phyloP scores from a whole-genome alignment of 352 stramenopile species.

The Thraustotheca clavata region DNA sequence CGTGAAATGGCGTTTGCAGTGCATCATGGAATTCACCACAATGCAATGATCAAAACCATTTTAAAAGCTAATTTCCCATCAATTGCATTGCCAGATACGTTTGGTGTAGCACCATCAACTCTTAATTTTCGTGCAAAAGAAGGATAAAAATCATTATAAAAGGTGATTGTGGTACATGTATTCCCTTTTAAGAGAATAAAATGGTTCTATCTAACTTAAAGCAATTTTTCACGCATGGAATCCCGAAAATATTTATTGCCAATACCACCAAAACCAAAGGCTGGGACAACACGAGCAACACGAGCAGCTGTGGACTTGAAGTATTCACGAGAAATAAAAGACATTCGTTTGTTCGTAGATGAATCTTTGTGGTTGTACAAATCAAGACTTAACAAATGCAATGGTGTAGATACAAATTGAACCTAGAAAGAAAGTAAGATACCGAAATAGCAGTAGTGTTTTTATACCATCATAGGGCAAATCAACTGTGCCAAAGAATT shows the following conservation, averaged over 20 bases:
- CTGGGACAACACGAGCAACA: conserved; percentile 80
- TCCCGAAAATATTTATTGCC: conserved; percentile 45
- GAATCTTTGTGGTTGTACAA: conserved; percentile 77
- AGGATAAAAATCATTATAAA: not conserved
- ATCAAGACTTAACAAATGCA: conserved; percentile 83
- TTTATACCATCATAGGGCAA: conserved; percentile 76
- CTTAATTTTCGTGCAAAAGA: conserved; percentile 33
- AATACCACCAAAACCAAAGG: conserved; percentile 84
- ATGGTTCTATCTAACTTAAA: conserved; percentile 2
- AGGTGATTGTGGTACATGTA: no score
- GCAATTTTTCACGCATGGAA: not conserved
- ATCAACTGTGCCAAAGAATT: conserved; percentile 65
- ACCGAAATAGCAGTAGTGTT: conserved; percentile 27
- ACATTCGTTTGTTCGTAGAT: conserved; percentile 27
- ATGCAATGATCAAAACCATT: conserved; percentile 68
- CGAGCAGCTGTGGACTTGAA: conserved; percentile 73
- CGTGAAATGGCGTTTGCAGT: conserved; percentile 76
- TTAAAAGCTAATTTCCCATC: conserved; percentile 56
- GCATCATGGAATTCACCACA: conserved; percentile 84
- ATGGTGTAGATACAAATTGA: conserved; percentile 84
- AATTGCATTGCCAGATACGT: conserved; percentile 33
- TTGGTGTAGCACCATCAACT: conserved; percentile 74
- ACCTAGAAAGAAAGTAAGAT: conserved; percentile 26
- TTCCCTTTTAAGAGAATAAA: not conserved
- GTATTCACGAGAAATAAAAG: conserved; percentile 76